Base-by-base conservation (phyloP, 495 filamentous ascomycete genomes). In the Aspergillus homomorphus region DNA sequence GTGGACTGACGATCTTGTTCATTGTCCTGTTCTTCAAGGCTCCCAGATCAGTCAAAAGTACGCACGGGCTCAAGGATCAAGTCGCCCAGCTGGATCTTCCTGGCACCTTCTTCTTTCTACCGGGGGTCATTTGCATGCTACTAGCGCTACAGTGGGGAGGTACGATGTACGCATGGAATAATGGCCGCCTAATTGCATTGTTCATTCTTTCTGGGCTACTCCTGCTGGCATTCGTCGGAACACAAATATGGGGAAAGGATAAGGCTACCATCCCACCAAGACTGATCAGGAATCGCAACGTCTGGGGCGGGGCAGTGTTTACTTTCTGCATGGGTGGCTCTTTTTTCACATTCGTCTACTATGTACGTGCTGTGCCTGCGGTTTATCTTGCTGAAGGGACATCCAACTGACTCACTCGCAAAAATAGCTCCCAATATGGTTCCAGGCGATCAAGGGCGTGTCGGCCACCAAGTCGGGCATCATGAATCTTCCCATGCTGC, bases 121-220 rank as follows among this genome's bases (percentile, higher is more conserved):
- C 89, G 1, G 80, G 78, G 14, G 82, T 96, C 23, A 77, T 92
- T 60, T 87, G 82, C 60, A 70, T 93, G 1, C 68, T 96, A 15
- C 76, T 96, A 0, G 92, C 92, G 0, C 76, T 96, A 19, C 90
- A 94, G 68, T 96, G 91, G 91, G 91, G 90, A 45, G 91, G 91
- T 3, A 80, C 80, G 0, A 80, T 73, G 24, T 90, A 92, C 59
- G 59, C 71, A 0, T 95, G 90, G 91, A 66, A 58, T 49, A 79
- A 77, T 60, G 83, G 56, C 18, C 84, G 86, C 15, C 85, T 92
- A 61, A 88, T 92, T 52, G 80, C 80, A 3, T 76, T 95, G 2
- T 84, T 94, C 43, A 77, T 89, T 9, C 63, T 89, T n/a, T 88
- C 86, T 56, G 87, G 76, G 14, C 67, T 95, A 4, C 73, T 95